Base-by-base conservation (phyloP, 2,329 filamentous ascomycete species). In the Exserohilum turcica region DNA sequence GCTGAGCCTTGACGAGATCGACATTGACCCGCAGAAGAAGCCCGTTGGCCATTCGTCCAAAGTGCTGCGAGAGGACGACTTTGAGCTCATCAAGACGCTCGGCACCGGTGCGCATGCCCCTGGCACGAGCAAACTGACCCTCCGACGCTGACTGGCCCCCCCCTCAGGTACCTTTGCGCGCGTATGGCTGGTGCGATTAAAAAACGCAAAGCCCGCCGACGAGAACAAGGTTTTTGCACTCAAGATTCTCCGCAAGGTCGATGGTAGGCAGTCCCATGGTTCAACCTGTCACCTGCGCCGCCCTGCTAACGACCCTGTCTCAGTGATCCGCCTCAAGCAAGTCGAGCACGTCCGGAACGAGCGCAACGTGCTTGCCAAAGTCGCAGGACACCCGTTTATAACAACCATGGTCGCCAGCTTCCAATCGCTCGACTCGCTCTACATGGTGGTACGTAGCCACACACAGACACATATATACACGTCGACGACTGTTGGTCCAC, bases 331-430 rank as follows among this genome's bases (percentile, higher is more conserved):
- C 59, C 82, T 93, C 52, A 93, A 93, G 79, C 90, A 94, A 71
- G 87, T 93, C 63, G 90, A 93, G 76, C 90, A 94, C 74, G 90
- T 93, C 48, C 87, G 89, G 56, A 90, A 92, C 75, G 90, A 94
- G 79, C 87, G 90, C 64, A 84, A 86, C 58, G 87, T 93, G 63
- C 84, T 94, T 45, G 84, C 86, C 67, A 86, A 90, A 60, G 88
- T 93, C 42, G 86, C 88, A 40, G 89, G 89, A 19, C 87, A 92
- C 70, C 90, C 90, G 19, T 94, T 93, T 76, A 92, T 94, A 71
- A 92, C 90, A 46, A 87, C 84, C 57, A 83, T 93, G 69, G 81
- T 89, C 43, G 88, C 87, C 56, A 91, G 89, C 61, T 94, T 93
- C 77, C 86, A 90, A 69, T 90, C 93, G 75, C 79, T 80, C 64